Evolutionary conservation across 495 filamentous ascomycete genomes (phyloP), one percentile per base, ranked within the genome.

Genomic region (Daldinia bambusicola): DNA sequence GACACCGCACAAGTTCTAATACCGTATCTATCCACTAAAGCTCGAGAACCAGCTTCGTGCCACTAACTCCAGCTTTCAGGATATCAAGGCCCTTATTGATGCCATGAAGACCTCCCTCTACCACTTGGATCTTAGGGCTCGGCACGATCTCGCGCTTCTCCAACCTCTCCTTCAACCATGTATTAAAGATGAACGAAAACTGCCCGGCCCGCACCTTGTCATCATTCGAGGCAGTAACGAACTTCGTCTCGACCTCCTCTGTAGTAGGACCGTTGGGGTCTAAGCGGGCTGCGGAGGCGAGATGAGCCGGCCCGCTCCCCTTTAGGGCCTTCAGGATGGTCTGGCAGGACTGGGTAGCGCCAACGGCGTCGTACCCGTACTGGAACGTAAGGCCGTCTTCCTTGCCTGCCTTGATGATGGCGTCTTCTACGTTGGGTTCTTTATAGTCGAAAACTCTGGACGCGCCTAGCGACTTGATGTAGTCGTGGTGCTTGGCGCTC

Each of bases 361-460:
- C 80, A 0, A 72, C 82, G 0, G 82, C 79, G 63, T 84, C 80
- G 61, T 82, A 85, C 9, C 80, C 82, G 20, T 79, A 55, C 31
- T 77, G 71, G 57, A 86, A 78, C 14, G 74, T 76, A 10, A 84
- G 61, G 0, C 80, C 83, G n/a, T 75, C 72, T 41, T 82, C 81
- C 41, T 74, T 79, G 3, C 80, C 84, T 20, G 82, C 78, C 9
- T 75, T 69, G 16, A 86, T 69, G 53, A 87, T 83, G 4, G 61
- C 61, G 34, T 81, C 74, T 32, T 85, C 82, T 12, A 86, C 84
- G 8, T 67, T 32, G 16, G 77, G 50, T 0, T 82, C 78, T n/a
- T 80, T 81, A 52, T 87, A 85, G 61, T 87, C 82, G 60, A 87
- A 87, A 0, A 84, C 78, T 30, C 76, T 69, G n/a, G 76, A 78